Evolutionary conservation across 1,284 basidiomycete species (phyloP).

Genomic region (Fomitiporia mediterranea): DNA sequence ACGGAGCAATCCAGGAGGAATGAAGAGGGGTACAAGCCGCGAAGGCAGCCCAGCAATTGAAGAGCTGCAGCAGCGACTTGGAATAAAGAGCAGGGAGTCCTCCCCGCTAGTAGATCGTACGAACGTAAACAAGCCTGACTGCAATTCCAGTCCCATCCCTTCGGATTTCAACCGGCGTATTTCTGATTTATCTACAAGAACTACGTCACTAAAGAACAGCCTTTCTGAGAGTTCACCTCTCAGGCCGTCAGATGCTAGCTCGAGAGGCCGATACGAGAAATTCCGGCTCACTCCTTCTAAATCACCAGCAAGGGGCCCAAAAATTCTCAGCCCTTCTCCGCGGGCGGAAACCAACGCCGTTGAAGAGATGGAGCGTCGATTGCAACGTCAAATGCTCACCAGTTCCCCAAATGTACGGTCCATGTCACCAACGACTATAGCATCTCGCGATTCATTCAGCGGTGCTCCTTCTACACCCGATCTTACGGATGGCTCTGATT

Average conservation of each 20-base stretch:
- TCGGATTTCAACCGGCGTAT: constrained; percentile 13
- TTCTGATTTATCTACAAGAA: neutral
- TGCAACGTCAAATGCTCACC: constrained; percentile 3
- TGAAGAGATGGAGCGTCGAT: constrained; percentile 13
- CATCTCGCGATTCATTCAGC: constrained; percentile 23
- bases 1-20: constrained; percentile 38
- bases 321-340: constrained; percentile 11
- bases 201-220: neutral
- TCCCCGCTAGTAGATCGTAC: constrained; percentile 39
- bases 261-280: constrained; percentile 18
- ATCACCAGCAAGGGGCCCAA: neutral
- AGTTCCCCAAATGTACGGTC: constrained; percentile 11
- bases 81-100: constrained; percentile 53
- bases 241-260: constrained; percentile 7
- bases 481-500: constrained; percentile 56
- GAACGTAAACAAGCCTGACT: neutral
- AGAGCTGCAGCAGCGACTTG: constrained; percentile 52
- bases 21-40: constrained; percentile 33
- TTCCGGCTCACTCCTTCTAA: constrained; percentile 4
- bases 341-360: constrained; percentile 8
- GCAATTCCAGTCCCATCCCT: constrained; percentile 4
- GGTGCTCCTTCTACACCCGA: constrained; percentile 51
- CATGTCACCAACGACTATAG: constrained; percentile 4
- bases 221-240: neutral
- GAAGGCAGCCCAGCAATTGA: constrained; percentile 52